A percentile compares a stretch with the other conserved stretches of the same genome.
Evolutionary conservation across 208 protist species (phyloP).

Genomic region (Entamoeba dispar): DNA sequence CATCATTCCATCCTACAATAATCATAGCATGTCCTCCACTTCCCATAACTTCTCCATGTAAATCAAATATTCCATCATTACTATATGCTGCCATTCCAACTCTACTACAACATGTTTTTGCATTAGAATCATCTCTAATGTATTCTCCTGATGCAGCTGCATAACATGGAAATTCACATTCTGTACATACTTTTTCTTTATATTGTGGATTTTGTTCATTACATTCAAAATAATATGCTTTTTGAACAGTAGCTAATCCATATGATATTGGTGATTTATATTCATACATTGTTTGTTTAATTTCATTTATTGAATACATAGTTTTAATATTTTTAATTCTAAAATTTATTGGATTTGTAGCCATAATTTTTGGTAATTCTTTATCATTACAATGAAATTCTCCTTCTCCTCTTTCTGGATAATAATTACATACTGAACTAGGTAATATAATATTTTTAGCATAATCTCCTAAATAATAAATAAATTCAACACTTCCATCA

Average conservation of each 20-base stretch:
- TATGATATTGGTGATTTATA: not conserved
- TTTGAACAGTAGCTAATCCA: not conserved
- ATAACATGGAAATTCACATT: not conserved
- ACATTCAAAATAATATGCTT: not conserved
- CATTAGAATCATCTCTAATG: not conserved
- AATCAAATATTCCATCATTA: not conserved
- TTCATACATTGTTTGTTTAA: not conserved
- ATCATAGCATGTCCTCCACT: not conserved
- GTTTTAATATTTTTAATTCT: not conserved
- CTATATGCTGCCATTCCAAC: not conserved
- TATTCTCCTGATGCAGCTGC: not conserved
- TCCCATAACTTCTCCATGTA: not conserved
- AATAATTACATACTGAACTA: not conserved
- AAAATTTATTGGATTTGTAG: not conserved
- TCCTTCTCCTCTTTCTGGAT: not conserved
- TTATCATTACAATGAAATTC: not conserved
- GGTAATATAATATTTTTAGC: not conserved
- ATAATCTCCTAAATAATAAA: not conserved
- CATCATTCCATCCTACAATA: not conserved
- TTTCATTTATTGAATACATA: not conserved
- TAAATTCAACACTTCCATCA: not conserved
- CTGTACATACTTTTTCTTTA: not conserved
- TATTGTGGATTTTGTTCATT: not conserved
- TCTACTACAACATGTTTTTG: not conserved
- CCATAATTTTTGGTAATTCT: not conserved